Percentiles rank a stretch among this genome's conserved stretches.
Conservation (phyloP, 2,329 filamentous ascomycete species). For the Xylariaceae sp. region DNA sequence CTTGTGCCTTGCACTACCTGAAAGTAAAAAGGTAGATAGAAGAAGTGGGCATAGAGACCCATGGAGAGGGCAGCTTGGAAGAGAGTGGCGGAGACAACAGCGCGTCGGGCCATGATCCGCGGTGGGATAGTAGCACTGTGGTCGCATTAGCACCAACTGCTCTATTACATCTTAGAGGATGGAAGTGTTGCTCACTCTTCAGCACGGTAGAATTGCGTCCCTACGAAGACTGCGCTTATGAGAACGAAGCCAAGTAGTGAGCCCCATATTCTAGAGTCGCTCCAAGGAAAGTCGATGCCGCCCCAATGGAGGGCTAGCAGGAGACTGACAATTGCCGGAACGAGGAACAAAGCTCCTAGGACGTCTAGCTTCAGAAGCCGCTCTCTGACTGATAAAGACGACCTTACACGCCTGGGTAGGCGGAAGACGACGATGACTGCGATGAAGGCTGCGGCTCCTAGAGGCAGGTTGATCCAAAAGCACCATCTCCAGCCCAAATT, state of each 20-base stretch:
- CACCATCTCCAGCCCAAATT: constrained; percentile 17
- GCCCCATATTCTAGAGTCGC: constrained; percentile 9
- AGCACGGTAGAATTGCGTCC: constrained; percentile 1
- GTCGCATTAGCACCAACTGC: not conserved
- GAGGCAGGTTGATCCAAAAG: constrained; percentile 20
- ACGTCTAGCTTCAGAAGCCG: constrained; percentile 5
- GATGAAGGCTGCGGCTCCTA: constrained; percentile 1
- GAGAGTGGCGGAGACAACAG: constrained; percentile 1
- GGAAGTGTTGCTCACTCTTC: constrained; percentile 8
- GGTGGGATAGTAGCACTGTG: constrained; percentile 16
- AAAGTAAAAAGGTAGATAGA: constrained; percentile 20
- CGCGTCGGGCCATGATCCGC: constrained; percentile 1
- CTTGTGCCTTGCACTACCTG: constrained; percentile 3
- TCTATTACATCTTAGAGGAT: too few species aligned
- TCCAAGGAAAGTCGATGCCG: constrained; percentile 12
- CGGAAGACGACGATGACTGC: constrained; percentile 1
- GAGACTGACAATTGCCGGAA: constrained; percentile 2
- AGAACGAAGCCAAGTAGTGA: constrained; percentile 7
- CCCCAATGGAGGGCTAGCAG: constrained; percentile 17
- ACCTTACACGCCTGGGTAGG: not conserved
- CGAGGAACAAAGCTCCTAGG: constrained; percentile 2
- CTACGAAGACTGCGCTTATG: constrained; percentile 1
- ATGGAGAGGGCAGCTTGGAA: constrained; percentile 7
- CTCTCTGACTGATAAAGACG: not conserved
- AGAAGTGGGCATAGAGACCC: constrained; percentile 2